Evolutionary conservation across 768 basidiomycete species (phyloP), one percentile per base, ranked within the genome.

Genomic region (Termitomyces bulborhizus): DNA sequence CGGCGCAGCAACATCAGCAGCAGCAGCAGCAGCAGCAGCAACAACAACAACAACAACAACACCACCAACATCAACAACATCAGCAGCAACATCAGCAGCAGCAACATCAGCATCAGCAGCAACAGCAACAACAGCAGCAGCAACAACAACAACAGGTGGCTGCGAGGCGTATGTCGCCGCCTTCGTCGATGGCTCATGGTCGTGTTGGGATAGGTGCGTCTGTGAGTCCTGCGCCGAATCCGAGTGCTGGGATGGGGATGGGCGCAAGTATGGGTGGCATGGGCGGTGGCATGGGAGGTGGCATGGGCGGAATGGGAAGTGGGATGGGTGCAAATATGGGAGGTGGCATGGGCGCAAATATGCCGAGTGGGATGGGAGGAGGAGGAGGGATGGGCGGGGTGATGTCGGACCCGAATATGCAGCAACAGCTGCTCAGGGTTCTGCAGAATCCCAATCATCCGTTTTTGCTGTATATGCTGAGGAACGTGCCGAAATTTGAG

Each of bases 381-480:
- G 21, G 21, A 18, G 18, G 40, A 9, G n/a, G 40, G 26, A 31
- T 47, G 49, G 56, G 50, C 56, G 43, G 42, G 69, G 67, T n/a
- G 36, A 42, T 54, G 63, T 67, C 7, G 5, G 55, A 56, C 42
- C 3, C 55, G 37, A 46, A 46, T 13, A 32, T 27, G n/a, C 63
- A 71, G 36, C 76, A 81, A 53, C 77, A 79, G 54, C 63, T 76
- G 50, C 72, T 73, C 51, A 68, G 74, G 43, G 66, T 83, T n/a
- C 62, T 88, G 63, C 81, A 81, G 55, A 75, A 67, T 15, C 84
- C 81, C 4, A 66, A 57, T 11, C 82, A 89, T 65, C 81, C 83
- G 24, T 71, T 87, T 53, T 67, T 84, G 67, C 75, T 79, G 55
- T 80, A 83, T 60, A 73, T 88, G 71, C 59, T 71, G 9, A 69